phyloP scores from a whole-genome alignment of 495 filamentous ascomycete species.

The Tuber microsphaerosporum region DNA sequence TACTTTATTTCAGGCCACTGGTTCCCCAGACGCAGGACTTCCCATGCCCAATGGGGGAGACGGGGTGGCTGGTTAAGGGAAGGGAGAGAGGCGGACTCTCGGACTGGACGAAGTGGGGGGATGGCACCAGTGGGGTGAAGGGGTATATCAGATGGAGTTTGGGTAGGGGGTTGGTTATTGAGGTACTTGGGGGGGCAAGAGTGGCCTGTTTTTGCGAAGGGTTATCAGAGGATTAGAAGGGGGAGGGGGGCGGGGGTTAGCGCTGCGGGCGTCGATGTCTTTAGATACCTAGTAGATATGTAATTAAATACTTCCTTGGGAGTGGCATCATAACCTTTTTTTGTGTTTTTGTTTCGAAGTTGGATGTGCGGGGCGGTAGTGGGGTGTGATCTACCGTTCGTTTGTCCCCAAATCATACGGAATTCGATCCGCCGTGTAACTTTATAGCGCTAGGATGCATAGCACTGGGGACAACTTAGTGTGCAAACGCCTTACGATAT shows the following conservation, averaged over 20 bases:
- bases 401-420: background rate
- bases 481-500: background rate
- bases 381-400: background rate
- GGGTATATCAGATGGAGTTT: constrained; percentile 19
- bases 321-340: too few species aligned
- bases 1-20: constrained; percentile 4
- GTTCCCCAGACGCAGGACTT: constrained; percentile 5
- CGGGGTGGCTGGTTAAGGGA: constrained; percentile 12
- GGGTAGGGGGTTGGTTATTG: constrained; percentile 23
- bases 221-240: background rate
- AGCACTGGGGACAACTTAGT: background rate
- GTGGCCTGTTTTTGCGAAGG: background rate
- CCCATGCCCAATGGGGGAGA: constrained; percentile 9
- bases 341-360: background rate
- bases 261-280: background rate
- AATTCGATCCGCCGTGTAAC: too few species aligned
- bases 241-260: too few species aligned
- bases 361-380: background rate
- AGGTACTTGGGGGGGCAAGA: constrained; percentile 14
- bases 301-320: too few species aligned
- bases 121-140: background rate
- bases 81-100: background rate
- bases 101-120: background rate
- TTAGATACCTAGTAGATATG: too few species aligned
- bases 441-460: too few species aligned